Conservation (phyloP, 371 early-diverging fungal genomes). For the Mucor lusitanicus region DNA sequence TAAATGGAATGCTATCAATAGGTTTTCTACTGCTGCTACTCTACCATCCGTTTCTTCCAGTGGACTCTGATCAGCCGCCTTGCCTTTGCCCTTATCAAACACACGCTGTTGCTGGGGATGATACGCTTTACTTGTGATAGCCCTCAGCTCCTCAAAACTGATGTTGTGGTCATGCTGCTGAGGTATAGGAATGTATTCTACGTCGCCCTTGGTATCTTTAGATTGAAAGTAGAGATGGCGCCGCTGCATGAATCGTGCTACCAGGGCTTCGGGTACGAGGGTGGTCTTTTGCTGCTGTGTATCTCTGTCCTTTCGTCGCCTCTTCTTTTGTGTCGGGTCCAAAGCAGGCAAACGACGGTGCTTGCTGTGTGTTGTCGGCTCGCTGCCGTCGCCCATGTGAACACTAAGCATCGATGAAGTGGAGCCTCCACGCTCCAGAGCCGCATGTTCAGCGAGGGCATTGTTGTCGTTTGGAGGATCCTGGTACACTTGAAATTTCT, state of each 20-base stretch:
- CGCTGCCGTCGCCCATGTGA: background rate
- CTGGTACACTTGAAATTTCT: background rate
- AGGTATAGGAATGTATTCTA: constrained; percentile 7
- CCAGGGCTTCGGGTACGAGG: background rate
- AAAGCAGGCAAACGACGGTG: background rate
- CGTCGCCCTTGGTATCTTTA: background rate
- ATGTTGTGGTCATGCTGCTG: background rate
- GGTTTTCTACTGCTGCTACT: background rate
- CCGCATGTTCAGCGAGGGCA: background rate
- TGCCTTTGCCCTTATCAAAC: background rate
- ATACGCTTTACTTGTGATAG: background rate
- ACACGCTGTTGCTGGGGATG: background rate
- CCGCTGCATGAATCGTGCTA: background rate
- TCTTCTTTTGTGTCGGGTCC: background rate
- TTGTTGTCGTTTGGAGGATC: background rate
- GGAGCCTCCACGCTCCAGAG: background rate
- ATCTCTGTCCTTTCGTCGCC: background rate
- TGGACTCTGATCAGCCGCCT: background rate
- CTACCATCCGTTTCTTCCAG: background rate
- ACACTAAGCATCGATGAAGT: background rate
- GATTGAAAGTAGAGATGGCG: background rate
- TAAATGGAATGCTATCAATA: too few relatives aligned
- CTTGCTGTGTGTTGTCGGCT: background rate
- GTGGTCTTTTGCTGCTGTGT: background rate
- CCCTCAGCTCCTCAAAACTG: constrained; percentile 24